These are phyloP conservation scores for Phoma sp. DNA, from an alignment of 2,329 filamentous ascomycete species.

Conservation along the genomic window DNA sequence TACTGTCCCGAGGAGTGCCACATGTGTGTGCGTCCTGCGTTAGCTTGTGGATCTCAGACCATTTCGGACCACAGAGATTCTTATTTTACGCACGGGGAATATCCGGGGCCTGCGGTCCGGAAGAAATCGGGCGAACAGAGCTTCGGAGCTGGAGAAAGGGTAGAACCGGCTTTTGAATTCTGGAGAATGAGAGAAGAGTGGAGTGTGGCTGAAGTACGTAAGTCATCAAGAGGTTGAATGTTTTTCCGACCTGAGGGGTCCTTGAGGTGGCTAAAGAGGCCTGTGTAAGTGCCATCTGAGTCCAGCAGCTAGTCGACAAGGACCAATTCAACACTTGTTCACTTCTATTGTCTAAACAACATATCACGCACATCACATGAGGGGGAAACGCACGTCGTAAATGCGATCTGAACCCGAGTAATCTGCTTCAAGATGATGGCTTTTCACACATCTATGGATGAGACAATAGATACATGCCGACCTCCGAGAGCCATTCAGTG, in stretches of 20 bases:
- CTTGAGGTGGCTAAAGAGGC: not conserved
- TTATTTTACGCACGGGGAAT: conserved; percentile 14
- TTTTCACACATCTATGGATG: no score
- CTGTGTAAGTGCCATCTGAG: not conserved
- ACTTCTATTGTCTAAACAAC: no score
- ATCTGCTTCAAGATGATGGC: no score
- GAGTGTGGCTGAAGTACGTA: not conserved
- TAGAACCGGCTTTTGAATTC: conserved; percentile 11
- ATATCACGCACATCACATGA: no score
- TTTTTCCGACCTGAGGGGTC: not conserved
- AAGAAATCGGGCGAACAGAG: conserved; percentile 10
- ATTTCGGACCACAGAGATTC: conserved; percentile 3
- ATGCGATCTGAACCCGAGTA: no score
- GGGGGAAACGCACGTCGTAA: no score
- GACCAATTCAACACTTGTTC: no score
- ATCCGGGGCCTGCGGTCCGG: conserved; percentile 7
- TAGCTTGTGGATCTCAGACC: conserved; percentile 19
- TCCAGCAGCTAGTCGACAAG: no score
- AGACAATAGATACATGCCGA: no score
- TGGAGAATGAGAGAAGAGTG: not conserved
- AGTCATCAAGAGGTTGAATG: not conserved
- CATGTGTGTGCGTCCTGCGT: conserved; percentile 9
- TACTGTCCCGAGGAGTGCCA: conserved; percentile 6
- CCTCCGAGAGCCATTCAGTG: no score
- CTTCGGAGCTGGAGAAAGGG: not conserved